Evolutionary conservation across 495 filamentous ascomycete genomes (phyloP).

Genomic region (Hypomontagnella submonticulosa): DNA sequence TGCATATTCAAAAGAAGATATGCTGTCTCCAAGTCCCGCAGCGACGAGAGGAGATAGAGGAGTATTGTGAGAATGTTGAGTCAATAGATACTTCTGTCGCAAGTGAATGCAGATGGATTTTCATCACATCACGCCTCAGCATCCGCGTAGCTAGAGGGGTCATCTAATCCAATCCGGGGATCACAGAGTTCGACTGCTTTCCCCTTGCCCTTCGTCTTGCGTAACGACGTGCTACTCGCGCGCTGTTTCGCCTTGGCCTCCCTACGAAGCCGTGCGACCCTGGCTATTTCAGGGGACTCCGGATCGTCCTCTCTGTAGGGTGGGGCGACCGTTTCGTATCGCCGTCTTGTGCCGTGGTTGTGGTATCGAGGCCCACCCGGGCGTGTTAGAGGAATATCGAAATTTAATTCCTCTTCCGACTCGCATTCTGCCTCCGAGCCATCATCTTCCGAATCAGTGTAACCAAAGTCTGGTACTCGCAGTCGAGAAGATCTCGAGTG

Average conservation of each 20-base stretch:
- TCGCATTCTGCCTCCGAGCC: constrained; percentile 15
- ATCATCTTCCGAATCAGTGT: constrained; percentile 33
- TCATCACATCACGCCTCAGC: constrained; percentile 18
- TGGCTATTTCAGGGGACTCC: constrained; percentile 42
- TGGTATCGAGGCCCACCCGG: constrained; percentile 7
- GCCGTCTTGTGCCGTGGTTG: constrained; percentile 13
- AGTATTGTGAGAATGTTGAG: not conserved
- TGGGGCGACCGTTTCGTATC: constrained; percentile 1
- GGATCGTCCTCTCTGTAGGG: constrained; percentile 28
- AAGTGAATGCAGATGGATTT: not conserved
- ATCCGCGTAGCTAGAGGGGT: constrained; percentile 30
- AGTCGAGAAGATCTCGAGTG: constrained; percentile 15
- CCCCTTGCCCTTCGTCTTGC: constrained; percentile 31
- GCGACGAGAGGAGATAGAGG: not conserved
- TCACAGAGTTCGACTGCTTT: constrained; percentile 16
- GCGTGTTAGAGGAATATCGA: constrained; percentile 41
- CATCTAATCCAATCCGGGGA: constrained; percentile 22
- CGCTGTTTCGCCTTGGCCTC: constrained; percentile 47
- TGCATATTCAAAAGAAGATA: constrained; percentile 9
- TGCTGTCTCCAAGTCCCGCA: not conserved
- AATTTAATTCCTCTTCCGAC: constrained; percentile 43
- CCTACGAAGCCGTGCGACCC: constrained; percentile 47
- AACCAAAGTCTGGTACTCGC: constrained; percentile 31
- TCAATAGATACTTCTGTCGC: not conserved
- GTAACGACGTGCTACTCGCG: constrained; percentile 21